Base-by-base conservation (phyloP, 2,329 filamentous ascomycete genomes). In the Basipetospora chlamydospora region DNA sequence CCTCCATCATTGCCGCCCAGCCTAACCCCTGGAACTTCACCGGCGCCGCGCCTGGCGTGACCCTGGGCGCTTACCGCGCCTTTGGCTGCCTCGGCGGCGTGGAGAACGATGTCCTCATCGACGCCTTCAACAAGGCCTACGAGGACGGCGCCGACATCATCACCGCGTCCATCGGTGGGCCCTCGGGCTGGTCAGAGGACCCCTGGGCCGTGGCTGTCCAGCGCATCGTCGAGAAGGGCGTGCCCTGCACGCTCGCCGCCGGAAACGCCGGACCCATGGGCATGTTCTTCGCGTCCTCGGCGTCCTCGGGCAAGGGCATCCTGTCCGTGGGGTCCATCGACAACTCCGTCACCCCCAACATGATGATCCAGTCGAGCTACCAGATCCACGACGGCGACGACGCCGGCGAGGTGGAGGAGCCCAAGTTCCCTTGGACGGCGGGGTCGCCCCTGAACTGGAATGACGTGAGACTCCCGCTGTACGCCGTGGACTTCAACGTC, bases 1-100 rank as follows among this genome's bases (percentile, higher is more conserved):
- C 72, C 2, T 75, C 76, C 22, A 77, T 73, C 41, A 64, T 80
- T 30, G 74, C 70, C 2, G 73, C 72, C 2, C 67, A 74, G 48
- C 49, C 53, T 31, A 50, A 57, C 0, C 64, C 64, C n/a, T 69
- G 74, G 45, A 28, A 38, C 11, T 40, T 44, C 35, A 67, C 65
- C 12, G 73, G 73, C 12, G 69, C 64, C 8, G 72, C 70, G 0
- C 65, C 68, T 1, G 67, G 62, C 28, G 72, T 70, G 1, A 67
- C 56, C 1, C 56, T 78, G 2, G 69, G 69, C 30, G 60, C 64
- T 31, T 77, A 69, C 55, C 63, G 64, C 31, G 67, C 73, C 3
- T 73, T 76, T 39, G 69, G 69, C 31, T 77, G 71, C 48, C 40
- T 47, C 1, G 71, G 67, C 25, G 49, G 55, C 23, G 58, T 63